phyloP scores from a whole-genome alignment of 1,139 yeast genomes.

The Zhuliangozyma blackwelliae region DNA sequence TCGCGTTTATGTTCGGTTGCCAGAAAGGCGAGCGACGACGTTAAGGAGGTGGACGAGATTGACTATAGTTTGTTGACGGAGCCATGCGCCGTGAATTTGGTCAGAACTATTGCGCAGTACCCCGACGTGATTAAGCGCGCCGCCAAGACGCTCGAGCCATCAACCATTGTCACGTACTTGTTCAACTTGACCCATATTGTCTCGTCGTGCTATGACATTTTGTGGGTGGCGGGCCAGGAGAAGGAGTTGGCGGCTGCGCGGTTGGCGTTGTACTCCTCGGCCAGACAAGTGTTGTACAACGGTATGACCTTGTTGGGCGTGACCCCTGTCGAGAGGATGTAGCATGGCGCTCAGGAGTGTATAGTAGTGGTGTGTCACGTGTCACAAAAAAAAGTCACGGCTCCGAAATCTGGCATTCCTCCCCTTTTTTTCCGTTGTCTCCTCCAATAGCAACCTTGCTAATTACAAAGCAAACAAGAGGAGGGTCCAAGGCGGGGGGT shows the following conservation, averaged over 20 bases:
- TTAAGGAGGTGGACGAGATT: conserved; percentile 50
- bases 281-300: conserved; percentile 83
- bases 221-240: conserved; percentile 98
- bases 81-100: conserved; percentile 66
- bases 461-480: no score
- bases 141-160: conserved; percentile 82
- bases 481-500: no score
- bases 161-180: conserved; percentile 89
- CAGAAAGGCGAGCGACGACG: conserved; percentile 65
- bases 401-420: not conserved
- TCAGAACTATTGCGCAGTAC: conserved; percentile 81
- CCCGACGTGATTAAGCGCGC: conserved; percentile 90
- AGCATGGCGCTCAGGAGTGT: no score
- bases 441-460: not conserved
- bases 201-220: conserved; percentile 88
- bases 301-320: conserved; percentile 91
- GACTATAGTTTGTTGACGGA: conserved; percentile 71
- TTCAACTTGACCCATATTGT: conserved; percentile 91
- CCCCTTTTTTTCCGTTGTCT: not conserved
- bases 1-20: conserved; percentile 94
- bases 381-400: not conserved
- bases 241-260: conserved; percentile 86
- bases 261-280: conserved; percentile 85
- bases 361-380: not conserved
- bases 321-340: conserved; percentile 99